phyloP scores from a whole-genome alignment of 1,139 yeast genomes.

The Hyphopichia fennica region DNA sequence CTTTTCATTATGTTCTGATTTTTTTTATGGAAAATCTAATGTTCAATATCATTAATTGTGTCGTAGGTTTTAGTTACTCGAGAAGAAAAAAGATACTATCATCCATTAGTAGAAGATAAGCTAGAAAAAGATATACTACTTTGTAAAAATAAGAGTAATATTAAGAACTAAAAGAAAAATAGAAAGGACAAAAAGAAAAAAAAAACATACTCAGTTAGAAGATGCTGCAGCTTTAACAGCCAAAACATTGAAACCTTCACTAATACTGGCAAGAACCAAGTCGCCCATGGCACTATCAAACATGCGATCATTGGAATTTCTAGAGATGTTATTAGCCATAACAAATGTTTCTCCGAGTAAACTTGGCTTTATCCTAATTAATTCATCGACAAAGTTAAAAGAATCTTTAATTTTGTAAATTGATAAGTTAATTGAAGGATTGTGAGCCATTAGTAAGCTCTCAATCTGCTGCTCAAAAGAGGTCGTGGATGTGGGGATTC shows the following conservation, averaged over 20 bases:
- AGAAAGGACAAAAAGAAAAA: neutral
- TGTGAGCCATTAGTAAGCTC: constrained; percentile 13
- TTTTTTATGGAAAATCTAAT: no score
- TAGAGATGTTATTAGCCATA: constrained; percentile 21
- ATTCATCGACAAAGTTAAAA: constrained; percentile 10
- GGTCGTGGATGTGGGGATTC: constrained; percentile 2
- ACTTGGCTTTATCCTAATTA: constrained; percentile 11
- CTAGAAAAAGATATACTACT: no score
- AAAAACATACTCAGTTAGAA: neutral
- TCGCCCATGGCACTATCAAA: constrained; percentile 17
- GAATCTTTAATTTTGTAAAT: constrained; percentile 18
- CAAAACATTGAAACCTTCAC: constrained; percentile 23
- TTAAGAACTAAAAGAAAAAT: neutral
- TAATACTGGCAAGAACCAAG: constrained; percentile 19
- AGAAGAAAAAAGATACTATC: no score
- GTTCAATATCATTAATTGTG: no score
- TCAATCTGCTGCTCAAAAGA: constrained; percentile 22
- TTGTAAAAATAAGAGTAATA: no score
- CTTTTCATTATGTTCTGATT: no score
- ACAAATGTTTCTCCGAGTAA: constrained; percentile 22
- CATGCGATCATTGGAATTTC: constrained; percentile 8
- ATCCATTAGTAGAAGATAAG: no score
- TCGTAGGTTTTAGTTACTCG: no score
- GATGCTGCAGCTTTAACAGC: constrained; percentile 18
- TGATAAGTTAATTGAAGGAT: constrained; percentile 12